Percentiles rank a stretch among this genome's conserved stretches.
Conservation (phyloP, 1,284 basidiomycete species). For the Anthracocystis panici-leucophaei region DNA sequence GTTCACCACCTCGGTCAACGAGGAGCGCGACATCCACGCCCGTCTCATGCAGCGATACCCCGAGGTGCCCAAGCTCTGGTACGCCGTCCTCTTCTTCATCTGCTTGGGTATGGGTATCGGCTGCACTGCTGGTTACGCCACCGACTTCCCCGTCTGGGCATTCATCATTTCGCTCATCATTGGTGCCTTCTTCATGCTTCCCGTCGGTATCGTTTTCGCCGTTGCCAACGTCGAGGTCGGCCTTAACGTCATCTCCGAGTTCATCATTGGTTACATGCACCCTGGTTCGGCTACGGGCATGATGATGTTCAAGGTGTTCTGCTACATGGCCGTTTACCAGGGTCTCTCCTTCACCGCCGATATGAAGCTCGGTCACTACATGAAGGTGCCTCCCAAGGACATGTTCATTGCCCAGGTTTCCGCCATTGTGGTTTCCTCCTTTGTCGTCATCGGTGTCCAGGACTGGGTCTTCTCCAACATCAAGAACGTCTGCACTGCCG, state of each 20-base stretch:
- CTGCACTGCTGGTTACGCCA: conserved; percentile 78
- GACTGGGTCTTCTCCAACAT: conserved; percentile 82
- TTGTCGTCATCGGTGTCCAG: conserved; percentile 73
- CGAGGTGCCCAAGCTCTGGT: conserved; percentile 78
- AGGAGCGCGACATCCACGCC: conserved; percentile 85
- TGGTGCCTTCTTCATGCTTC: conserved; percentile 76
- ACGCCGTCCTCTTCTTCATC: conserved; percentile 73
- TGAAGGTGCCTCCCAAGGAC: conserved; percentile 73
- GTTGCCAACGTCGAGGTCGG: conserved; percentile 83
- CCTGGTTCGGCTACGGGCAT: conserved; percentile 83
- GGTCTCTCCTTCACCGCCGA: conserved; percentile 76
- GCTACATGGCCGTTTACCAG: conserved; percentile 76
- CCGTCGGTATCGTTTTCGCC: conserved; percentile 82
- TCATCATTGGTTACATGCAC: conserved; percentile 81
- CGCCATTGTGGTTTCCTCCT: conserved; percentile 77
- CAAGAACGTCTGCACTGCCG: conserved; percentile 76
- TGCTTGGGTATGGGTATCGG: conserved; percentile 77
- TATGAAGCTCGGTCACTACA: conserved; percentile 73
- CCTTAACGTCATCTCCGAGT: conserved; percentile 77
- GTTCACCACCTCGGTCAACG: conserved; percentile 70
- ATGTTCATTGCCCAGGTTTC: conserved; percentile 76
- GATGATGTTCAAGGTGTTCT: conserved; percentile 83
- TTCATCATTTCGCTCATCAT: conserved; percentile 76
- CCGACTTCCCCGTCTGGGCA: conserved; percentile 82
- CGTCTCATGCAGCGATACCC: conserved; percentile 84